phyloP scores from a whole-genome alignment of 1,139 yeast genomes.

The Wickerhamomyces sp. region DNA sequence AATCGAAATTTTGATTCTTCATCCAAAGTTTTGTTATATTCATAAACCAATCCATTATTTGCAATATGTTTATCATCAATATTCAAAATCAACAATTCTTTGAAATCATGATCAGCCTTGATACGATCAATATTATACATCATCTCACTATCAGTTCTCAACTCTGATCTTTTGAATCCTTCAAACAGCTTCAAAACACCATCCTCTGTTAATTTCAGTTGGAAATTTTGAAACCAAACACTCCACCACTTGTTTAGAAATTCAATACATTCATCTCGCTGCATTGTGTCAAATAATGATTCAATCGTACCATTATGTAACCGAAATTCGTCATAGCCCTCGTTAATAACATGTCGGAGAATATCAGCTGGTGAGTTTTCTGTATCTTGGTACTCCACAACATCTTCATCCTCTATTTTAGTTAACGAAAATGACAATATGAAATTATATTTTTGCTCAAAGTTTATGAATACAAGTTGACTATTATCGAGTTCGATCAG shows the following conservation, averaged over 20 bases:
- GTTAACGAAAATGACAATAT: slow-evolving; percentile 11
- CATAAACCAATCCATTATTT: slow-evolving; percentile 19
- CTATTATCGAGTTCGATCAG: slow-evolving; percentile 27
- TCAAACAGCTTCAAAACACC: slow-evolving; percentile 18
- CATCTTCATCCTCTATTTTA: slow-evolving; percentile 15
- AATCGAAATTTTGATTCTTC: slow-evolving; percentile 10
- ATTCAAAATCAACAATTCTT: slow-evolving; percentile 17
- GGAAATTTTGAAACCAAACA: slow-evolving; percentile 17
- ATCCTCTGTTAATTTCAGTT: slow-evolving; percentile 14
- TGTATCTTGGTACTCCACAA: slow-evolving; percentile 6
- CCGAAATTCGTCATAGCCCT: slow-evolving; percentile 20
- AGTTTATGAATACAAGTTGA: slow-evolving; percentile 21
- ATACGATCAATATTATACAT: slow-evolving; percentile 8
- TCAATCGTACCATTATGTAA: slow-evolving; percentile 21
- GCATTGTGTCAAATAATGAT: slow-evolving; percentile 15
- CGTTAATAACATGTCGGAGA: slow-evolving; percentile 5
- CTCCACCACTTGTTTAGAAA: slow-evolving; percentile 20
- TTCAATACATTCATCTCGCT: slow-evolving; percentile 9
- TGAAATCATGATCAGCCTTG: slow-evolving; percentile 5
- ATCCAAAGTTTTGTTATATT: slow-evolving; percentile 8
- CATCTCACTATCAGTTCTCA: slow-evolving; percentile 14
- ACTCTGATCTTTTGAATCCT: slow-evolving; percentile 8
- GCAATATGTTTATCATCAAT: slow-evolving; percentile 7
- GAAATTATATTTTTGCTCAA: slow-evolving; percentile 21
- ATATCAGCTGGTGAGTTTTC: slow-evolving; percentile 14